phyloP scores from a whole-genome alignment of 495 filamentous ascomycete genomes.

The Penicillium chermesinum region DNA sequence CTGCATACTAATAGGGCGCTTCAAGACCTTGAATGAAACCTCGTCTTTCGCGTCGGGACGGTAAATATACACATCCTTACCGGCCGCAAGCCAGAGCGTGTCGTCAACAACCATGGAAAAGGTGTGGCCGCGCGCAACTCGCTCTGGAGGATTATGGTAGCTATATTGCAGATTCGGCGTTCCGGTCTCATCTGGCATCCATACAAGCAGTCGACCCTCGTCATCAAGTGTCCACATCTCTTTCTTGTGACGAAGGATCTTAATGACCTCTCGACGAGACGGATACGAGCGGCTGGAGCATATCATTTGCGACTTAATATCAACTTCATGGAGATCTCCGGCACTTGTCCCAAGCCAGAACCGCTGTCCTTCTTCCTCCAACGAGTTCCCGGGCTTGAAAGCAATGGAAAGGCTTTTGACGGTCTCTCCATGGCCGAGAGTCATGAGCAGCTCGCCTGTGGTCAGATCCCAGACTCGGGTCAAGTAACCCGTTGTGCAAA shows the following conservation, averaged over 20 bases:
- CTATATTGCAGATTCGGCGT: constrained; percentile 64
- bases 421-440: constrained; percentile 69
- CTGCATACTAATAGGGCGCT: constrained; percentile 60
- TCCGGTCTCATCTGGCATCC: constrained; percentile 74
- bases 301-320: constrained; percentile 65
- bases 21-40: constrained; percentile 63
- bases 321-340: constrained; percentile 84
- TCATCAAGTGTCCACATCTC: constrained; percentile 96
- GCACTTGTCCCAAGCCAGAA: constrained; percentile 89
- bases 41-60: constrained; percentile 63
- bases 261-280: constrained; percentile 74
- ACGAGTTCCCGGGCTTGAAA: constrained; percentile 72
- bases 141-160: constrained; percentile 57
- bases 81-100: constrained; percentile 81
- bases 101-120: constrained; percentile 80
- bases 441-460: constrained; percentile 76
- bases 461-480: constrained; percentile 83
- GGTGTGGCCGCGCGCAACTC: constrained; percentile 74
- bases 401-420: constrained; percentile 71
- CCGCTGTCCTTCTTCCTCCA: constrained; percentile 72
- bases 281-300: constrained; percentile 66
- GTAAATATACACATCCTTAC: constrained; percentile 83
- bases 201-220: constrained; percentile 79
- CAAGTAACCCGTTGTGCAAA: constrained; percentile 77
- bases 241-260: constrained; percentile 78